phyloP scores from a whole-genome alignment of 139 green algal genomes.

The Tetratostichococcus sp. region DNA sequence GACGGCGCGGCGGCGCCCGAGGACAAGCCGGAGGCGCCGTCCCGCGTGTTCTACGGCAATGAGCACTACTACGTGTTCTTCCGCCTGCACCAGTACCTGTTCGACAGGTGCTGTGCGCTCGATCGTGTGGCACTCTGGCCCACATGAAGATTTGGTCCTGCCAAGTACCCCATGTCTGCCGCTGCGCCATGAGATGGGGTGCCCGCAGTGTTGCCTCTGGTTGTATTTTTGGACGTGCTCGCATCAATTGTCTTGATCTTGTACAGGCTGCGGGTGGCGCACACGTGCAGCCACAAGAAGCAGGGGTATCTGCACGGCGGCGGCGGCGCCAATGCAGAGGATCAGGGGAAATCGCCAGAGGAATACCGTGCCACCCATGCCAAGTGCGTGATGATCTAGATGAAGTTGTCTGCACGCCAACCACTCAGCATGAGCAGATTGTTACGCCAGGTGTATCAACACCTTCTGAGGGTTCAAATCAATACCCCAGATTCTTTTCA shows the following conservation, averaged over 20 bases:
- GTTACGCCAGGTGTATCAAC: too few species aligned
- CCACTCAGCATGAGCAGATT: too few species aligned
- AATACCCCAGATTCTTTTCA: too few species aligned
- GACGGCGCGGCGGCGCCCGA: neutral
- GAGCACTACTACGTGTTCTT: constrained; percentile 92
- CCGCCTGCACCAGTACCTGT: constrained; percentile 79
- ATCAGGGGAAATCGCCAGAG: neutral
- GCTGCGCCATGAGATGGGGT: too few species aligned
- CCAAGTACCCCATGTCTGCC: too few species aligned
- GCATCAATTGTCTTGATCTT: too few species aligned
- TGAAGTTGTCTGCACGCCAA: too few species aligned
- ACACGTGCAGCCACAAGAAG: constrained; percentile 39
- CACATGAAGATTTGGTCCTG: too few species aligned
- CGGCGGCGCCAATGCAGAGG: neutral
- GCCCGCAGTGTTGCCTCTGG: too few species aligned
- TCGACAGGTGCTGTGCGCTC: constrained; percentile 73
- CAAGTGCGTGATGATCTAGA: neutral
- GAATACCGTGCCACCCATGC: neutral
- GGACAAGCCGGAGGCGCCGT: constrained; percentile 4
- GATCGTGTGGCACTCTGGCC: too few species aligned
- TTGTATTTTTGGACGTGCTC: too few species aligned
- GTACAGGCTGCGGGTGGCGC: constrained; percentile 32
- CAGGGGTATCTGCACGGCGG: neutral
- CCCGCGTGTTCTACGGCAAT: constrained; percentile 79
- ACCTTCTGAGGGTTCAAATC: too few species aligned